Base-by-base conservation (phyloP, 2,329 filamentous ascomycete genomes). In the Talaromyces sp. region DNA sequence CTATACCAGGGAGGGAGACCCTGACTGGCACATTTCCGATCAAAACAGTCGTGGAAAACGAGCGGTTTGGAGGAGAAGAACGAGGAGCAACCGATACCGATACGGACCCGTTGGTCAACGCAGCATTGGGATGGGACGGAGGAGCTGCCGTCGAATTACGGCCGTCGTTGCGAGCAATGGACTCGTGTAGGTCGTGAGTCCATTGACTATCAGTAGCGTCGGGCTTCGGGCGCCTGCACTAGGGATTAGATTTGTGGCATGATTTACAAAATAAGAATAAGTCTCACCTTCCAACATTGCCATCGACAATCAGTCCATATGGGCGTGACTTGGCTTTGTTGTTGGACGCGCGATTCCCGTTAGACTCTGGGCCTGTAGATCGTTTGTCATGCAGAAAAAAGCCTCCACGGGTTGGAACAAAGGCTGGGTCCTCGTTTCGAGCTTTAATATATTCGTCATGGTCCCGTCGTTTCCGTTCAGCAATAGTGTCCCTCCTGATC, bases 341-440 rank as follows among this genome's bases (percentile, higher is more conserved):
- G 21, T 41, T 41, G 60, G 65, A 69, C 13, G 87, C 85, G 60
- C 89, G 83, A 75, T 93, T 91, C 58, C 89, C 89, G 75, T 93
- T 93, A 58, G 87, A 84, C 65, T 87, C 86, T 51, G 88, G 84
- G n/a, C 89, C 89, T 59, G 89, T 85, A 67, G 91, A 88, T 64
- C 91, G 86, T 70, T 95, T 91, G 73, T 98, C 95, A 75, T 98
- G 93, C 86, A 98, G 92, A 79, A 97, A 98, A 81, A 98, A 98
- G 64, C 90, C 89, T 62, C 95, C 95, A 66, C 93, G 84, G 70
- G 96, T 97, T 58, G 95, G 93, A 59, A 97, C 93, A 77, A 96
- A 96, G 11, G 93, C 87, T 38, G 93, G 93, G 73, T 96, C 91
- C 68, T 91, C 87, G 71, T 96, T 91, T 67, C 91, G 85, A 74